Conservation (phyloP, 768 basidiomycete genomes). For the Boletus bicolor region DNA sequence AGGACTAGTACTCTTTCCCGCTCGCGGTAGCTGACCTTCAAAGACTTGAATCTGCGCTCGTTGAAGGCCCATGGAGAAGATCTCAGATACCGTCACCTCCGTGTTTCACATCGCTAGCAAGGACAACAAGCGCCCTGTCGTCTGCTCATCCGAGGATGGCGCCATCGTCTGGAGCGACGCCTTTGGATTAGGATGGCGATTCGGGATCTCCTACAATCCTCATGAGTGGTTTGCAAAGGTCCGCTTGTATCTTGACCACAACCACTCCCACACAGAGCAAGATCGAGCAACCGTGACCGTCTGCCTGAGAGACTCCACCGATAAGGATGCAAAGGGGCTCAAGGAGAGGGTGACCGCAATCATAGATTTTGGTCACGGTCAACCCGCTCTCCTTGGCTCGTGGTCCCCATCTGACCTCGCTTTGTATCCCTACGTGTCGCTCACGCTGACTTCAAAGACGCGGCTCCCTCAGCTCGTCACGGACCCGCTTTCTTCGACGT, state of each 20-base stretch:
- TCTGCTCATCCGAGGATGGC: slow-evolving; percentile 7
- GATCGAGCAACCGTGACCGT: slow-evolving; percentile 17
- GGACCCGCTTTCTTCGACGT: slow-evolving; percentile 15
- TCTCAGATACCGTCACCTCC: slow-evolving; percentile 25
- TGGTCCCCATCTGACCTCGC: slow-evolving; percentile 14
- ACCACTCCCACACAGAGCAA: slow-evolving; percentile 18
- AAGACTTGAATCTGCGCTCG: not conserved
- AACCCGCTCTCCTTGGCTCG: slow-evolving; percentile 24
- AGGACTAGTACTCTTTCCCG: not conserved
- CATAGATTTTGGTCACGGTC: slow-evolving; percentile 26
- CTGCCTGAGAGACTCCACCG: slow-evolving; percentile 4
- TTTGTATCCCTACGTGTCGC: slow-evolving; percentile 19
- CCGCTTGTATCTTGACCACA: slow-evolving; percentile 28
- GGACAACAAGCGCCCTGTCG: slow-evolving; percentile 19
- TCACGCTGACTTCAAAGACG: slow-evolving; percentile 21
- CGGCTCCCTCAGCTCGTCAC: slow-evolving; percentile 3
- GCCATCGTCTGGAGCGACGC: slow-evolving; percentile 23
- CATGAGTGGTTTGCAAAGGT: slow-evolving; percentile 25
- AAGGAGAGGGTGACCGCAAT: slow-evolving; percentile 18
- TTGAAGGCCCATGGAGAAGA: slow-evolving; percentile 17
- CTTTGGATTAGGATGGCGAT: slow-evolving; percentile 30
- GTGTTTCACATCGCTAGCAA: slow-evolving; percentile 25
- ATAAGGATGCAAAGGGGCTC: slow-evolving; percentile 1
- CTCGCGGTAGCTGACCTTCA: not conserved
- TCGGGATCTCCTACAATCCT: slow-evolving; percentile 20